Percentiles rank a stretch among this genome's conserved stretches.
These are phyloP conservation scores for Pterula multifida DNA, from an alignment of 1,284 basidiomycete genomes.

Conservation along the genomic window DNA sequence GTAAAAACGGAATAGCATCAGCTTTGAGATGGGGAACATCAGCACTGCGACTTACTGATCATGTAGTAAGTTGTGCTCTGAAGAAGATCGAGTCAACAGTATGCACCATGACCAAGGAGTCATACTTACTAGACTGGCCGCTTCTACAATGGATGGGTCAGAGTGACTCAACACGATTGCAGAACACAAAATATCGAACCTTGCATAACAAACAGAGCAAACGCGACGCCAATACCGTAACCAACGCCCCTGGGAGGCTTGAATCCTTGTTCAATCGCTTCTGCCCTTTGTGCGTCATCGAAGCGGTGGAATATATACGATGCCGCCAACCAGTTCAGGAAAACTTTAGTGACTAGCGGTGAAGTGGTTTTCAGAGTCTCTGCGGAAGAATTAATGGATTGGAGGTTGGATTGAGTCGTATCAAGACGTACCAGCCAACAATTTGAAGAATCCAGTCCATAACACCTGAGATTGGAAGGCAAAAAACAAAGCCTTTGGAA, in stretches of 20 bases:
- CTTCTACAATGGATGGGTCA: conserved; percentile 22
- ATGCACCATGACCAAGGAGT: too few species aligned
- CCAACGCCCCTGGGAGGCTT: conserved; percentile 36
- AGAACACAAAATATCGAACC: conserved; percentile 23
- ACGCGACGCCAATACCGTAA: conserved; percentile 44
- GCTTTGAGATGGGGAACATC: neutral
- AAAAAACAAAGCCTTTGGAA: conserved; percentile 45
- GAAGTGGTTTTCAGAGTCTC: conserved; percentile 49
- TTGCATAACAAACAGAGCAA: conserved; percentile 64
- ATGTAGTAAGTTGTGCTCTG: conserved; percentile 40
- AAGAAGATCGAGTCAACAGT: too few species aligned
- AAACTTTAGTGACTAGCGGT: conserved; percentile 48
- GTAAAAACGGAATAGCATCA: conserved; percentile 3
- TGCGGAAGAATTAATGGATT: conserved; percentile 11
- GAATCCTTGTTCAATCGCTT: conserved; percentile 15
- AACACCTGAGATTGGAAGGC: conserved; percentile 47
- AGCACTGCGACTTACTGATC: conserved; percentile 25
- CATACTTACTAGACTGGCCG: conserved; percentile 32
- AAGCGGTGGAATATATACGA: conserved; percentile 36
- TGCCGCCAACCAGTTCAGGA: conserved; percentile 52
- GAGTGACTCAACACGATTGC: neutral
- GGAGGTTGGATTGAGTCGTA: neutral
- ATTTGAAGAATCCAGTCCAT: conserved; percentile 40
- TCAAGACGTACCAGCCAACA: conserved; percentile 34
- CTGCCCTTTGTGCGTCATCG: conserved; percentile 23